Evolutionary conservation across 2,329 filamentous ascomycete species (phyloP), one percentile per base, ranked within the genome.

Genomic region (Monilinia fructicola): DNA sequence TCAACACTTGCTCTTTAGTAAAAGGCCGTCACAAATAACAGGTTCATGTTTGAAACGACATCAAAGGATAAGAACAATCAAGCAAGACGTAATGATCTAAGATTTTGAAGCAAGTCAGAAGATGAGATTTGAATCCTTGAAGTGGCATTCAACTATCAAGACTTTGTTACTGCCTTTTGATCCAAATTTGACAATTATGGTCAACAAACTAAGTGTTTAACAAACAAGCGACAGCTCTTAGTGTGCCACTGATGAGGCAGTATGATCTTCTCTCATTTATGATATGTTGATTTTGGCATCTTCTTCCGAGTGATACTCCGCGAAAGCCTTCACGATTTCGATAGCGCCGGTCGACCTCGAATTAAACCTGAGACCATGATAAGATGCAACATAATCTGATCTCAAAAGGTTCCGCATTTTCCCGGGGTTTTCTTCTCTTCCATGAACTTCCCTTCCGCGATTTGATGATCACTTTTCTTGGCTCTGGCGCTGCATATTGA

Each of bases 1-100:
- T 40, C 14, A 9, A 40, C 44, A 38, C 58, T 61, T 61, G 44
- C n/a, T n/a, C 23, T 50, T n/a, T n/a, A n/a, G n/a, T n/a, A n/a
- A n/a, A 1, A 26, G 9, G 7, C 44, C 12, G 1, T 38, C 23
- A 6, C 3, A 23, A 12, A 50, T 2, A 50, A 50, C 4, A n/a
- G 21, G 10, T 50, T 50, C 9, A 23, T 50, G 4, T 2, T 50
- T 50, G 9, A 23, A 50, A 50, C 4, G 9, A n/a, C n/a, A 26
- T 50, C n/a, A 14, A 26, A 23, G n/a, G 14, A 26, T 50, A 5
- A 26, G 1, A 23, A 23, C 23, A 9, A 48, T 3, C 26, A 35
- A 31, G 10, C 28, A 54, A 35, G 28, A 54, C 21, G 28, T 18
- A 7, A 53, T 28, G 14, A 16, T 4, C 1, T 1, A 31, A 31